Evolutionary conservation across 371 early-diverging fungal genomes (phyloP).

Genomic region (Zancudomyces culisetae): DNA sequence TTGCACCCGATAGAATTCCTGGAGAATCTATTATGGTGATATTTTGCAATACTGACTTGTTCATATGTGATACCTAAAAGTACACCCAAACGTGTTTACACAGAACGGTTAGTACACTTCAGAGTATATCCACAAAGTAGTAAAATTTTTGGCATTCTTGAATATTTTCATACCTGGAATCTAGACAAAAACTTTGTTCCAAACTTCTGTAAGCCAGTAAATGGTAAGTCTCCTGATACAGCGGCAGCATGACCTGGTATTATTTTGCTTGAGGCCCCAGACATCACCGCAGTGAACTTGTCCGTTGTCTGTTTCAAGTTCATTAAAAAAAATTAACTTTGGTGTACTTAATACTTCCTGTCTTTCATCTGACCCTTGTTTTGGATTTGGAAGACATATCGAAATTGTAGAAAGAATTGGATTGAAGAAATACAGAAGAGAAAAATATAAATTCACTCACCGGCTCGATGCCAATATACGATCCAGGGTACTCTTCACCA

Average conservation of each 20-base stretch:
- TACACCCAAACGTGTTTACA: background rate
- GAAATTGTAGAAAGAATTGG: too few relatives aligned
- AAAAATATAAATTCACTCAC: constrained; percentile 13
- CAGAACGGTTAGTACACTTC: background rate
- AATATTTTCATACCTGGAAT: constrained; percentile 38
- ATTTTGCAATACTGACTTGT: constrained; percentile 47
- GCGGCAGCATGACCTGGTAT: constrained; percentile 85
- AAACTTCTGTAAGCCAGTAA: constrained; percentile 47
- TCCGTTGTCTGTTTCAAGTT: constrained; percentile 38
- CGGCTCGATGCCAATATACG: constrained; percentile 72
- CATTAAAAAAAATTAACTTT: too few relatives aligned
- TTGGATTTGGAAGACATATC: too few relatives aligned
- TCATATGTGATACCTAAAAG: constrained; percentile 45
- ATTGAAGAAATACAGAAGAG: background rate
- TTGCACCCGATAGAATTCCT: constrained; percentile 70
- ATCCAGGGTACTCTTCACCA: constrained; percentile 60
- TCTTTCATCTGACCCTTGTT: too few relatives aligned
- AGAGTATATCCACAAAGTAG: background rate
- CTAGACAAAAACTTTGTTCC: constrained; percentile 64
- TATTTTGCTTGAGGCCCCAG: constrained; percentile 39
- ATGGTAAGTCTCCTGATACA: constrained; percentile 63
- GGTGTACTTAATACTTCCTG: too few relatives aligned
- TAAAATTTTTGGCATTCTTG: background rate
- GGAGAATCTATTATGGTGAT: constrained; percentile 77
- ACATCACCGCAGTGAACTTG: constrained; percentile 67